Evolutionary conservation across 2,329 filamentous ascomycete species (phyloP), one percentile per base, ranked within the genome.

Genomic region (Penicillium sp.): DNA sequence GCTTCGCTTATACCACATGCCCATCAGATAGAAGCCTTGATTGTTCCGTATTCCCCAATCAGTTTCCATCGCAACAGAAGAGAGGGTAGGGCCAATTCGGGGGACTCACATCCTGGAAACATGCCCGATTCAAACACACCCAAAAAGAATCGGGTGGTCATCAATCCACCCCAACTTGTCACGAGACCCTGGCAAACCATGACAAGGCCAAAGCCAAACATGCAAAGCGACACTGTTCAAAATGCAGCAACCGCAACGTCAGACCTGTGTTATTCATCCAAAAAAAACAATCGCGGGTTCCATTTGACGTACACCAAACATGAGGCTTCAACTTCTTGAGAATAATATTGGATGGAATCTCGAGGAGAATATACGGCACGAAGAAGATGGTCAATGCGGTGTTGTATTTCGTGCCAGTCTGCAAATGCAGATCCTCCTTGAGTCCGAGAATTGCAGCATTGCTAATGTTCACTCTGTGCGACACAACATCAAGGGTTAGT

Each of bases 91-190:
- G 18, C 8, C 29, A 32, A 32, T 11, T 8, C 29, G 1, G 4
- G 6, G 7, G 18, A 66, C 69, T 52, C 76, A 68, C 82, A 85
- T 32, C 84, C 85, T 2, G 85, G 85, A 53, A 74, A 74, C 68
- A 90, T 88, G 67, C 84, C 85, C 4, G 83, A 81, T 70, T 89
- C 84, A 51, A 84, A 85, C 0, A 88, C 68, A 7, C 90, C 90
- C 1, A 96, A 77, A 66, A 96, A 91, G 75, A 95, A 95, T 32
- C 88, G 81, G 3, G 87, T 89, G 0, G 83, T 77, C 43, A 95
- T 76, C 12, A 96, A 73, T 1, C 89, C 88, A 36, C 76, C 73
- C 70, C 90, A 96, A 62, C 81, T 94, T 50, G 81, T 73, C 3
- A 90, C 85, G 5, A 95, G 69, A 1, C 90, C 90, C 69, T 94